Percentiles rank a stretch among this genome's conserved stretches.
phyloP scores from a whole-genome alignment of 2,329 filamentous ascomycete species.

The Coniochaeta sp. region DNA sequence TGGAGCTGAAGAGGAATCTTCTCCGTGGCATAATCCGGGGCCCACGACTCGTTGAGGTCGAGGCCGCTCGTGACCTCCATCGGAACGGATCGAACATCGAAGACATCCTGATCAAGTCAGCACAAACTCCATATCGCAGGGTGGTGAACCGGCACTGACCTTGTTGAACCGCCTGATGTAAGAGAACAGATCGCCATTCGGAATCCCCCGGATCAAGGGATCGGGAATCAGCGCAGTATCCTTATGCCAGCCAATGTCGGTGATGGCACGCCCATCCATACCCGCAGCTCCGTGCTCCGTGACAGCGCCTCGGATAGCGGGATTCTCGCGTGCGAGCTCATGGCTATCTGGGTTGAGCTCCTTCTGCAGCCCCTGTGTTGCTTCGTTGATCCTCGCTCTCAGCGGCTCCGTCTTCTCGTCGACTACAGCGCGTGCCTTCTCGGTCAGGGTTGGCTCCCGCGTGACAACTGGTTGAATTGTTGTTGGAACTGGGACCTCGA shows the following conservation, averaged over 20 bases:
- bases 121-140: background rate
- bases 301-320: background rate
- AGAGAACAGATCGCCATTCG: background rate
- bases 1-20: conserved; percentile 3
- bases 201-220: background rate
- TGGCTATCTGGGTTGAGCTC: conserved; percentile 4
- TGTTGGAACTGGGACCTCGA: too few relatives aligned
- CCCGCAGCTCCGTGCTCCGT: background rate
- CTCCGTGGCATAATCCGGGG: background rate
- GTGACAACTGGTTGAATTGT: too few relatives aligned
- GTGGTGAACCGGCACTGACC: background rate
- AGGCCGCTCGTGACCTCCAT: conserved; percentile 2
- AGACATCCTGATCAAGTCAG: conserved; percentile 1
- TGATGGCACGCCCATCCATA: background rate
- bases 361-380: conserved; percentile 1
- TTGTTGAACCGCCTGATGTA: conserved; percentile 2
- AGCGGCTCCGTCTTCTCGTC: background rate
- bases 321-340: background rate
- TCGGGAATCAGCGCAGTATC: background rate
- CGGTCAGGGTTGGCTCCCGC: background rate
- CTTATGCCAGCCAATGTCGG: conserved; percentile 2
- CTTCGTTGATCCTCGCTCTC: background rate
- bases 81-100: background rate
- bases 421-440: background rate
- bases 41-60: conserved; percentile 3